Base-by-base conservation (phyloP, 306 rosid genomes). In the Quercus rubra region DNA sequence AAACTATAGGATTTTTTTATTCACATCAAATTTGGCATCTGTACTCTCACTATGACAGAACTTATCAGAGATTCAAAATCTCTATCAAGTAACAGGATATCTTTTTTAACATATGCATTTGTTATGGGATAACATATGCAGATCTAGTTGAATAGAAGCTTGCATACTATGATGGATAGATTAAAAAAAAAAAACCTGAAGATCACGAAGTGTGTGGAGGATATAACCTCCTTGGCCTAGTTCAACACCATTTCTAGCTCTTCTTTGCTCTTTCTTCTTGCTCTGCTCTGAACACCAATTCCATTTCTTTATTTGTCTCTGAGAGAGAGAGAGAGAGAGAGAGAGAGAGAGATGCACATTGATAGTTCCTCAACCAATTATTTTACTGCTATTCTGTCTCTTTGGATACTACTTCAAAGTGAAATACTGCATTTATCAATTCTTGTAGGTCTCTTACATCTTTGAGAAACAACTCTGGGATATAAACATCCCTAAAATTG, bases 221-320 rank as follows among this genome's bases (percentile, higher is more conserved):
- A 69, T 13, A 85, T 80, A 28, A 81, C 74, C 77, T 80, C 46
- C 84, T 88, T 83, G 52, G 57, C 89, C 75, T 88, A 84, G 74
- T 59, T 62, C 30, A 88, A 85, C 41, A 86, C 88, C 86, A 74
- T 76, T 23, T 86, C 66, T 4, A 81, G 38, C 77, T 81, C 83
- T 64, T 83, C 83, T 59, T 70, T 52, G 27, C 75, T 81, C 55
- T 8, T 73, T 52, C 55, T 67, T 70, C 73, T 66, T 12, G 83
- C 52, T 67, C 87, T 12, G 83, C 52, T 67, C 87, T 86, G 56
- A 83, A 46, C 58, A 72, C 3, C 5, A 83, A 88, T 25, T 89
- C 87, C 86, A 83, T 88, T 41, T 77, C 52, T 6, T 2, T 20
- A n/a, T 61, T 15, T 3, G 33, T 46, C 33, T 23, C 23, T 23